Base-by-base conservation (phyloP, 192 early-diverging fungal genomes). In the Coemansia sp. region DNA sequence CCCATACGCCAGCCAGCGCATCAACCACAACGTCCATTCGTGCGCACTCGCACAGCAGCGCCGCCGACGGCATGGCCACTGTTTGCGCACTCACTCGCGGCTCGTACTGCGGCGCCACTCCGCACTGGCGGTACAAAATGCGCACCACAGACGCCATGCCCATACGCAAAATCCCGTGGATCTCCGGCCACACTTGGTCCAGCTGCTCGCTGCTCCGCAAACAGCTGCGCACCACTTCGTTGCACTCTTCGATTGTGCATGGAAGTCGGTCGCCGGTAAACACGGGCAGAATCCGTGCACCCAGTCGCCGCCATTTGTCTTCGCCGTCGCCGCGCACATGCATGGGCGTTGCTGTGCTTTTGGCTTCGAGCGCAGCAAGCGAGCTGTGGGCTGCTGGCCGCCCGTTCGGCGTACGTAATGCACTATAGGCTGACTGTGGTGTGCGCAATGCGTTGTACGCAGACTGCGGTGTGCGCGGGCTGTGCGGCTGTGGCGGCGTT, bases 211-310 rank as follows among this genome's bases (percentile, higher is more conserved):
- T 66, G 45, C 65, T 63, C 1, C 68, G 56, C 56, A 79, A 52
- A 25, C 67, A 73, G 24, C 63, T 69, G 6, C 76, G 76, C 45
- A 93, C 86, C 38, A 90, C 72, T 24, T 92, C 92, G 54, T 91
- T 92, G 58, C 89, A 67, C 57, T 96, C 92, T 69, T 96, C 94
- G 52, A 96, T 91, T 4, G 86, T 73, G 12, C 92, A 89, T 41
- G 88, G 85, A 53, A 96, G 60, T 0, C 90, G 85, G 65, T 93
- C 90, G 14, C 94, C 94, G 53, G 92, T 93, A 63, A 96, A 96
- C 55, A 96, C 69, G 1, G 94, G 92, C 53, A 96, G 66, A 3
- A 96, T 88, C 19, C 86, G 86, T 22, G 83, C 76, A 22, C 88
- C 86, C 2, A 96, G 49, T 6, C 83, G 76, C 32, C 86, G 86